phyloP scores from a whole-genome alignment of 1,284 basidiomycete species.

The Austroboletus novae-zelandiae region DNA sequence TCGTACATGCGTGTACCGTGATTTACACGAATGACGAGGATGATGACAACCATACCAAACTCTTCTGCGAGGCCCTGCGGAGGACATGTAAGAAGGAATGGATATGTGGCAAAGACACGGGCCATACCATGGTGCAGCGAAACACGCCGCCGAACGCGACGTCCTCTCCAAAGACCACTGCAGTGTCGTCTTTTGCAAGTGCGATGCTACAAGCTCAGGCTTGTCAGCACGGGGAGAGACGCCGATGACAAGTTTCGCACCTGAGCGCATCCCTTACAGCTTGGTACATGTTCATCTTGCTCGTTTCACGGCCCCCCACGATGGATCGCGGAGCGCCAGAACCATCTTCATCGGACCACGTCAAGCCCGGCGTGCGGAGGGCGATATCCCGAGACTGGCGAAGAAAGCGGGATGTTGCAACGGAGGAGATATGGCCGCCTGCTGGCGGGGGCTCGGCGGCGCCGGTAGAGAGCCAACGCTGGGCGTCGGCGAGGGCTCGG shows the following conservation, averaged over 20 bases:
- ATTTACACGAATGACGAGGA: constrained; percentile 1
- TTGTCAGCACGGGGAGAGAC: constrained; percentile 2
- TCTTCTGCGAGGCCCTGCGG: constrained; percentile 84
- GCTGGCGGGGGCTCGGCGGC: constrained; percentile 60
- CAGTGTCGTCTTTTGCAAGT: constrained; percentile 79
- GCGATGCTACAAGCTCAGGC: constrained; percentile 57
- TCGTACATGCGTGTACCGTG: neutral
- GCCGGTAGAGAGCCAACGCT: constrained; percentile 44
- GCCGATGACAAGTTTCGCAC: constrained; percentile 35
- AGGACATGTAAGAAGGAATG: constrained; percentile 3
- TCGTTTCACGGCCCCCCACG: constrained; percentile 76
- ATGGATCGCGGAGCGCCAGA: constrained; percentile 43
- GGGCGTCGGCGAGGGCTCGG: constrained; percentile 8
- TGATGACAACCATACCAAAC: constrained; percentile 58
- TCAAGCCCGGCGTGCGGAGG: constrained; percentile 68
- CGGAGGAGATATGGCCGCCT: constrained; percentile 68
- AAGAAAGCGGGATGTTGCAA: constrained; percentile 64
- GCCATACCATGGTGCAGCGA: constrained; percentile 74
- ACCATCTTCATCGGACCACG: constrained; percentile 64
- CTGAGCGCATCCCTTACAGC: constrained; percentile 87
- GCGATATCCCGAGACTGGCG: constrained; percentile 64
- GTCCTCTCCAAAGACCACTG: constrained; percentile 92
- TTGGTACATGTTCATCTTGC: constrained; percentile 91
- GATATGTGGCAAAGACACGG: neutral
- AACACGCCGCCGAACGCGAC: constrained; percentile 95